Percentiles rank a stretch among this genome's conserved stretches.
phyloP scores from a whole-genome alignment of 495 filamentous ascomycete genomes.

The Terfezia claveryi region DNA sequence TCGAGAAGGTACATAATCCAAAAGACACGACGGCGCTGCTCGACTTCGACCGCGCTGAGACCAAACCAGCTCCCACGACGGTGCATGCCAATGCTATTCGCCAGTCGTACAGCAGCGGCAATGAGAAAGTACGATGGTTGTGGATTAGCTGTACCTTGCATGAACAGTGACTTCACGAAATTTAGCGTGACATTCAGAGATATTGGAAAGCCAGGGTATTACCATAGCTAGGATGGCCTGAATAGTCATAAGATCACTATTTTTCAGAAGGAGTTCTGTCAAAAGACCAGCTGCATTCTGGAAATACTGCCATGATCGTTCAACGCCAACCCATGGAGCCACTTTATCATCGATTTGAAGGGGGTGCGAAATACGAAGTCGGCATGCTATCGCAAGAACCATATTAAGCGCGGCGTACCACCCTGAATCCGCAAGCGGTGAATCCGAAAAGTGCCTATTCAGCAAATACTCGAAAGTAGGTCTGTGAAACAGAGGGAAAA shows the following conservation, averaged over 20 bases:
- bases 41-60: slow-evolving; percentile 70
- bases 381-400: slow-evolving; percentile 72
- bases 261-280: slow-evolving; percentile 80
- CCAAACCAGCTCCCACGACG: slow-evolving; percentile 81
- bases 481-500: slow-evolving; percentile 93
- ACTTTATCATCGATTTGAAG: slow-evolving; percentile 68
- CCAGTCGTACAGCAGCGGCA: slow-evolving; percentile 74
- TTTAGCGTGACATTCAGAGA: not conserved
- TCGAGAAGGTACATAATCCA: slow-evolving; percentile 96
- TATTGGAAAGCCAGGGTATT: not conserved
- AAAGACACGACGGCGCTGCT: slow-evolving; percentile 89
- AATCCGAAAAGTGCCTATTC: slow-evolving; percentile 70
- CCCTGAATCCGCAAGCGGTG: slow-evolving; percentile 87
- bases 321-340: slow-evolving; percentile 14
- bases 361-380: slow-evolving; percentile 85
- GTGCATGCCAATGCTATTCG: slow-evolving; percentile 87
- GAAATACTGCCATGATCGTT: slow-evolving; percentile 83
- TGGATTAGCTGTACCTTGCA: slow-evolving; percentile 91
- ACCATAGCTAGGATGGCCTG: slow-evolving; percentile 89
- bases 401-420: slow-evolving; percentile 98
- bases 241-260: slow-evolving; percentile 89
- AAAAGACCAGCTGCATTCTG: slow-evolving; percentile 92
- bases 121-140: slow-evolving; percentile 88
- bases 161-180: slow-evolving; percentile 46
- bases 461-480: slow-evolving; percentile 95